Conservation (phyloP, 2,329 filamentous ascomycete genomes). For the Lachnellula arida region DNA sequence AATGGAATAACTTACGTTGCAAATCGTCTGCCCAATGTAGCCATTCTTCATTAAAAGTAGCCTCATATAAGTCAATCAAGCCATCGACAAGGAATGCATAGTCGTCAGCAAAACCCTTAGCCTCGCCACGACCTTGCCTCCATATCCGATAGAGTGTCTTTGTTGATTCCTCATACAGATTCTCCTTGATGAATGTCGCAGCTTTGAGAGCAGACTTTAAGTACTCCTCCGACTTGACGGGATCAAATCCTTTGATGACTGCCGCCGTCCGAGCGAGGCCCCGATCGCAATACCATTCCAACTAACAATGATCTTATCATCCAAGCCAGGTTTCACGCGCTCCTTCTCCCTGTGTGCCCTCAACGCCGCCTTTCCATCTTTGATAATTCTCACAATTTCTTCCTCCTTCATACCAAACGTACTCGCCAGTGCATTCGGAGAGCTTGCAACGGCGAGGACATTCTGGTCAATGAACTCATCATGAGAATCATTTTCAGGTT, state of each 20-base stretch:
- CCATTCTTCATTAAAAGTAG: slow-evolving; percentile 70
- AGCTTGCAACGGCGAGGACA: slow-evolving; percentile 68
- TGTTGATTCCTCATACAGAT: slow-evolving; percentile 63
- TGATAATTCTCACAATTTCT: slow-evolving; percentile 64
- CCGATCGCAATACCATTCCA: slow-evolving; percentile 89
- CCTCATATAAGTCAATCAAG: slow-evolving; percentile 77
- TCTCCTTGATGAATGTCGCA: slow-evolving; percentile 64
- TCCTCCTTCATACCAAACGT: slow-evolving; percentile 69
- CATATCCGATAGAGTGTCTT: slow-evolving; percentile 70
- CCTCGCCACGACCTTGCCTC: slow-evolving; percentile 59
- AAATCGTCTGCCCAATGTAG: slow-evolving; percentile 77
- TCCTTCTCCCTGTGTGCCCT: slow-evolving; percentile 67
- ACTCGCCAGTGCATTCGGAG: slow-evolving; percentile 62
- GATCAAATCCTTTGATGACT: slow-evolving; percentile 57
- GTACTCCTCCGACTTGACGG: slow-evolving; percentile 55
- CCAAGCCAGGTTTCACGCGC: slow-evolving; percentile 70
- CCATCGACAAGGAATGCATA: slow-evolving; percentile 87
- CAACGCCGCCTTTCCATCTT: slow-evolving; percentile 62
- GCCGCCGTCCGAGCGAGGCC: slow-evolving; percentile 73
- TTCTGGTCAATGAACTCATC: slow-evolving; percentile 96
- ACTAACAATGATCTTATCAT: slow-evolving; percentile 81
- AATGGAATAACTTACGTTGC: slow-evolving; percentile 52
- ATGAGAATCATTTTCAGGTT: slow-evolving; percentile 75
- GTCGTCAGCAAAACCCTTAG: slow-evolving; percentile 82
- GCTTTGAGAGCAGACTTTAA: slow-evolving; percentile 62